phyloP scores from a whole-genome alignment of 2,329 filamentous ascomycete species.

The Elsinoe perseae region DNA sequence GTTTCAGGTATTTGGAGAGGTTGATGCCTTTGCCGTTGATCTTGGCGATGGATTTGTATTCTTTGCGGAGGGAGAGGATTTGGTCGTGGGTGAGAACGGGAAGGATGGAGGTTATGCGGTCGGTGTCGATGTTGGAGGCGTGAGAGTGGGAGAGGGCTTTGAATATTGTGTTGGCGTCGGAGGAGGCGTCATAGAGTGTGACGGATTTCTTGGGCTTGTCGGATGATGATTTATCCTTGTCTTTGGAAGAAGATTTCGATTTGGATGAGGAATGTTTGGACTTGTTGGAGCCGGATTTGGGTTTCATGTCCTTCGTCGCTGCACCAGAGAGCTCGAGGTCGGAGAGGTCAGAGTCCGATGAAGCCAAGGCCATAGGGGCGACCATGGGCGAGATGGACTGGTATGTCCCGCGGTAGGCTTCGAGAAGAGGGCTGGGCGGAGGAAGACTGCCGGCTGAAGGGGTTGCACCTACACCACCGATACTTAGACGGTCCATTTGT shows the following conservation, averaged over 20 bases:
- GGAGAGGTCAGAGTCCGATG: conserved; percentile 46
- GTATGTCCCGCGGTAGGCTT: conserved; percentile 89
- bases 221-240: conserved; percentile 3
- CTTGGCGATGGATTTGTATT: conserved; percentile 88
- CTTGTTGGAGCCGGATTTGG: conserved; percentile 17
- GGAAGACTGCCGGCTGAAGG: conserved; percentile 40
- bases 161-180: conserved; percentile 69
- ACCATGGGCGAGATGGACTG: conserved; percentile 94
- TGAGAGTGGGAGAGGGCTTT: conserved; percentile 59
- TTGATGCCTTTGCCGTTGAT: conserved; percentile 74
- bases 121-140: conserved; percentile 55
- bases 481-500: conserved; percentile 41
- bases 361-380: conserved; percentile 58
- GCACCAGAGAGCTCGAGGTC: conserved; percentile 40
- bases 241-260: conserved; percentile 13
- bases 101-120: conserved; percentile 71
- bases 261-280: conserved; percentile 17
- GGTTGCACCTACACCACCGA: conserved; percentile 39
- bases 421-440: conserved; percentile 75
- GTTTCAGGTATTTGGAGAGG: conserved; percentile 75
- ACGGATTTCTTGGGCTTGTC: conserved; percentile 52
- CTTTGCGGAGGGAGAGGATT: conserved; percentile 71
- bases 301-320: conserved; percentile 19
- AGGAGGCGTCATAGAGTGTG: conserved; percentile 73
- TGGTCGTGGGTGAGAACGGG: conserved; percentile 80